These are phyloP conservation scores for Leptographium wingfieldii DNA, from an alignment of 2,329 filamentous ascomycete species.

Conservation along the genomic window DNA sequence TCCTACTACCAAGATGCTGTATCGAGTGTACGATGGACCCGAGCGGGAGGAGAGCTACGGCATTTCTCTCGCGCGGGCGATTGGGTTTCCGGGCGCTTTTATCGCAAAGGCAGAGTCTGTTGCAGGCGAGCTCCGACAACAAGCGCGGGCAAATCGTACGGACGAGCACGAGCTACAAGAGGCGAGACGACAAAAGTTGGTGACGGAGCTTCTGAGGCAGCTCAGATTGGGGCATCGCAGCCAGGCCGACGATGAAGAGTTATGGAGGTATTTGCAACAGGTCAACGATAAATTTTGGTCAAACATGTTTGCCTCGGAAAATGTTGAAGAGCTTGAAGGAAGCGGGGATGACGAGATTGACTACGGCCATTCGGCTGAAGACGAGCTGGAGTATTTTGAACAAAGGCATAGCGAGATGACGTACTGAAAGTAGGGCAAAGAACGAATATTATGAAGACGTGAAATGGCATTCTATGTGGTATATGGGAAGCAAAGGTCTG, in stretches of 20 bases:
- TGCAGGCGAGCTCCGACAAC: constrained; percentile 46
- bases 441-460: background rate
- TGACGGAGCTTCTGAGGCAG: constrained; percentile 63
- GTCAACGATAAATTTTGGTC: constrained; percentile 64
- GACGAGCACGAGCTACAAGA: constrained; percentile 18
- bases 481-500: background rate
- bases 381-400: background rate
- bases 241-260: constrained; percentile 47
- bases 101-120: constrained; percentile 56
- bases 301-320: constrained; percentile 49
- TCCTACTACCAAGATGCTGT: constrained; percentile 70
- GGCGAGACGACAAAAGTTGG: constrained; percentile 52
- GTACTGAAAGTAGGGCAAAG: background rate
- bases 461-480: constrained; percentile 4
- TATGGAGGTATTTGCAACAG: constrained; percentile 51
- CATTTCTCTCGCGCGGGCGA: constrained; percentile 62
- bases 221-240: constrained; percentile 31
- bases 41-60: constrained; percentile 69
- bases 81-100: constrained; percentile 58
- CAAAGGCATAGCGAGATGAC: background rate
- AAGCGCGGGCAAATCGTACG: constrained; percentile 33
- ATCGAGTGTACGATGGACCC: constrained; percentile 63
- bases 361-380: background rate
- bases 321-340: background rate
- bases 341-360: background rate